Conservation (phyloP, 345 rosid species). For the Camelina hispida region DNA sequence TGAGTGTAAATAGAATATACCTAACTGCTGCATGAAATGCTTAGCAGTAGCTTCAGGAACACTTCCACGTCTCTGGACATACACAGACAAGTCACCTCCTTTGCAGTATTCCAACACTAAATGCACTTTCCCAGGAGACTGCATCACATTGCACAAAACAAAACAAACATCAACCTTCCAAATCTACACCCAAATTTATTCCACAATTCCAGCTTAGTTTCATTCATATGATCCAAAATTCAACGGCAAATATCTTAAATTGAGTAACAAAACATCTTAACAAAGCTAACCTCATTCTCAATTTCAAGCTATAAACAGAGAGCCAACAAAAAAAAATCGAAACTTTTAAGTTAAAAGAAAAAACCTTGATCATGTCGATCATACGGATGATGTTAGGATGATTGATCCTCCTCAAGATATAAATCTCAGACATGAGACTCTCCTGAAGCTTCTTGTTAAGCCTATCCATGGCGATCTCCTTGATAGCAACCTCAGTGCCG, state of each 20-base stretch:
- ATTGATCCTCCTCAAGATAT: conserved; percentile 66
- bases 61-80: conserved; percentile 72
- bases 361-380: conserved; percentile 89
- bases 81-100: conserved; percentile 93
- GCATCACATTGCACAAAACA: conserved; percentile 17
- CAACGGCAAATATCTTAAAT: neutral
- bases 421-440: conserved; percentile 92
- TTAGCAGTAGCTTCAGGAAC: conserved; percentile 83
- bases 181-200: neutral
- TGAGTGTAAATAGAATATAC: conserved; percentile 45
- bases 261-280: neutral
- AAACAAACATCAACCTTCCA: neutral
- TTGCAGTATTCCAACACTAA: conserved; percentile 88
- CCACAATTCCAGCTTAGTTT: neutral
- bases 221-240: neutral
- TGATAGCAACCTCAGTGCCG: conserved; percentile 93
- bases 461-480: conserved; percentile 74
- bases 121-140: conserved; percentile 89
- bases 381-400: conserved; percentile 91
- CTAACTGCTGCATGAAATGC: conserved; percentile 93
- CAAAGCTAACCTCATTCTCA: conserved; percentile 2
- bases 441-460: conserved; percentile 87
- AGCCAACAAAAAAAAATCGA: neutral
- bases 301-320: conserved; percentile 1
- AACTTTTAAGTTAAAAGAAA: neutral